These are phyloP conservation scores for Myochromella boudieri DNA, from an alignment of 768 basidiomycete genomes.

Conservation along the genomic window DNA sequence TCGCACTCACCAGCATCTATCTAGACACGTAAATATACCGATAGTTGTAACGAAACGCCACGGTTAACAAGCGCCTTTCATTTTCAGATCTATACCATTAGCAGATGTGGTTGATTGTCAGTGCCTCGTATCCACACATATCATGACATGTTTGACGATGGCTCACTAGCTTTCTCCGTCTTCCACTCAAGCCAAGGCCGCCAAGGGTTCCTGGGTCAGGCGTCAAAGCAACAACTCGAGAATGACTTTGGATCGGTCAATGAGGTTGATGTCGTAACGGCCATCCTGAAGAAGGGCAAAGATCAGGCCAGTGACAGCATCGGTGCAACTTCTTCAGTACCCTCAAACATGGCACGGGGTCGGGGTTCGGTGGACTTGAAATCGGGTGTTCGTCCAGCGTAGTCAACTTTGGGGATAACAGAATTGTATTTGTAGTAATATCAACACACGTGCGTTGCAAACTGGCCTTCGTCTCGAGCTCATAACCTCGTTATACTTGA, in stretches of 20 bases:
- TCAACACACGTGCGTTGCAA: too few species aligned
- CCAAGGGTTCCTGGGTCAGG: constrained; percentile 71
- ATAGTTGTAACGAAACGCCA: neutral
- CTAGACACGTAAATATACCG: constrained; percentile 63
- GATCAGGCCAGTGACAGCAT: constrained; percentile 54
- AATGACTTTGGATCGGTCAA: constrained; percentile 64
- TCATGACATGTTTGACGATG: neutral
- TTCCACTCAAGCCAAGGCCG: constrained; percentile 71
- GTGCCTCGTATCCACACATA: constrained; percentile 21
- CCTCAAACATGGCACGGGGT: constrained; percentile 26
- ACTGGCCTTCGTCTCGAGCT: too few species aligned
- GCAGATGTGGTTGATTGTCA: constrained; percentile 81
- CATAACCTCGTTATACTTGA: too few species aligned
- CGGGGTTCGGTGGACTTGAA: constrained; percentile 8
- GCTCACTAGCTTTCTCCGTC: constrained; percentile 60
- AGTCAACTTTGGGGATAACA: neutral
- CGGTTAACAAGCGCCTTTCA: constrained; percentile 13
- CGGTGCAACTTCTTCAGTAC: constrained; percentile 16
- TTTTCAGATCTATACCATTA: constrained; percentile 62
- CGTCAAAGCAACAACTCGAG: constrained; percentile 86
- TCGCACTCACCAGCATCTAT: constrained; percentile 18
- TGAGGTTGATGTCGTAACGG: constrained; percentile 60
- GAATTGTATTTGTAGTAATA: constrained; percentile 7
- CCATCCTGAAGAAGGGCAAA: constrained; percentile 64
- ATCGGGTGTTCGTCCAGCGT: neutral